phyloP scores from a whole-genome alignment of 2,329 filamentous ascomycete genomes.

The Fusarium papillatum region DNA sequence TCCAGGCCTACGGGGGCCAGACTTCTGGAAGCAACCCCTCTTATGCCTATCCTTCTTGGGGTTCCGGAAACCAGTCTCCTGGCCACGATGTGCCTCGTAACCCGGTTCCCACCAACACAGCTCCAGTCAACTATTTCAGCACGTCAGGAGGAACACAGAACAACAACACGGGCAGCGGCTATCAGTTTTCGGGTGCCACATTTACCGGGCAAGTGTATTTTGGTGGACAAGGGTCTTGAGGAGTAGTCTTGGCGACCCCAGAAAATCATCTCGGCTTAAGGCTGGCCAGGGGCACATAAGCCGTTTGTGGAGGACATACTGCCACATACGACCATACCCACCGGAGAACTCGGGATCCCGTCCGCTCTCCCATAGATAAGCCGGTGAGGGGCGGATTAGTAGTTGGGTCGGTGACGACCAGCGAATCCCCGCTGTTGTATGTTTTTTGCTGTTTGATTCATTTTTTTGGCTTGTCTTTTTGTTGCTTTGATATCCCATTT shows the following conservation, averaged over 20 bases:
- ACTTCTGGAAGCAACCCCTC: neutral
- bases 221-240: neutral
- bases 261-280: neutral
- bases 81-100: neutral
- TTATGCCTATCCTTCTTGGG: neutral
- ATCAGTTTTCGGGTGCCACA: neutral
- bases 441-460: neutral
- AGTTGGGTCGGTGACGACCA: no score
- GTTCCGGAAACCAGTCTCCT: neutral
- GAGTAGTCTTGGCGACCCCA: neutral
- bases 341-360: slow-evolving; percentile 40
- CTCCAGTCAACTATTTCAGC: neutral
- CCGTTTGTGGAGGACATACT: neutral
- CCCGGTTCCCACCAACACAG: neutral
- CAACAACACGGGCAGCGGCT: neutral
- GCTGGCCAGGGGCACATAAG: neutral
- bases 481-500: neutral
- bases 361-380: neutral
- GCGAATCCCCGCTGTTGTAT: slow-evolving; percentile 31
- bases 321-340: slow-evolving; percentile 38
- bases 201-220: neutral
- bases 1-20: neutral
- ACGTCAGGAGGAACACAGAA: neutral
- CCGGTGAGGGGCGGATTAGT: no score
- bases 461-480: neutral